These are phyloP conservation scores for Torulaspora gathmanii DNA, from an alignment of 805 yeast species.

Conservation along the genomic window DNA sequence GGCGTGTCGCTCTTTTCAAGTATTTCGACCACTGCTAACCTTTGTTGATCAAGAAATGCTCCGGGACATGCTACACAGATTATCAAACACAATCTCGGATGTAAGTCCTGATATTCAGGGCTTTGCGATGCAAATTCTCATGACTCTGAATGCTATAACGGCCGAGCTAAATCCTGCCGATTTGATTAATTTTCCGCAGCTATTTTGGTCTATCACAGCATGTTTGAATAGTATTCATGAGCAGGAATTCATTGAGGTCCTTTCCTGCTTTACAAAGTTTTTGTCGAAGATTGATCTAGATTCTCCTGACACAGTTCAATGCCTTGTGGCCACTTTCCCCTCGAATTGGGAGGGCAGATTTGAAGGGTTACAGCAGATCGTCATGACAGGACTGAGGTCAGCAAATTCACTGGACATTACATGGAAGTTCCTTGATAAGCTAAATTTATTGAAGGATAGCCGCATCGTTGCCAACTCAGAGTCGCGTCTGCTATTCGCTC, in stretches of 20 bases:
- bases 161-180: conserved; percentile 78
- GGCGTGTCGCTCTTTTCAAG: conserved; percentile 94
- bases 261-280: conserved; percentile 76
- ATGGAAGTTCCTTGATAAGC: conserved; percentile 63
- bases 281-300: conserved; percentile 82
- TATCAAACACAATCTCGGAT: conserved; percentile 90
- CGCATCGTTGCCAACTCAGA: conserved; percentile 72
- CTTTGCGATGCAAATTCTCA: conserved; percentile 91
- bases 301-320: conserved; percentile 77
- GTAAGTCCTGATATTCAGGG: conserved; percentile 88
- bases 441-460: conserved; percentile 63
- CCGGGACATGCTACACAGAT: conserved; percentile 86
- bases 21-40: conserved; percentile 78
- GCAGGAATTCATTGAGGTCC: conserved; percentile 83
- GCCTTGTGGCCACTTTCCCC: conserved; percentile 83
- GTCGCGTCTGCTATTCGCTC: conserved; percentile 61
- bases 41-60: conserved; percentile 83
- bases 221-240: conserved; percentile 86
- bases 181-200: conserved; percentile 81
- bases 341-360: conserved; percentile 93
- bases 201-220: conserved; percentile 94
- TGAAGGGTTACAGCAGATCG: conserved; percentile 77
- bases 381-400: conserved; percentile 80
- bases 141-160: conserved; percentile 90
- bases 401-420: conserved; percentile 75